Conservation (phyloP, 495 filamentous ascomycete species). For the Daldinia decipiens region DNA sequence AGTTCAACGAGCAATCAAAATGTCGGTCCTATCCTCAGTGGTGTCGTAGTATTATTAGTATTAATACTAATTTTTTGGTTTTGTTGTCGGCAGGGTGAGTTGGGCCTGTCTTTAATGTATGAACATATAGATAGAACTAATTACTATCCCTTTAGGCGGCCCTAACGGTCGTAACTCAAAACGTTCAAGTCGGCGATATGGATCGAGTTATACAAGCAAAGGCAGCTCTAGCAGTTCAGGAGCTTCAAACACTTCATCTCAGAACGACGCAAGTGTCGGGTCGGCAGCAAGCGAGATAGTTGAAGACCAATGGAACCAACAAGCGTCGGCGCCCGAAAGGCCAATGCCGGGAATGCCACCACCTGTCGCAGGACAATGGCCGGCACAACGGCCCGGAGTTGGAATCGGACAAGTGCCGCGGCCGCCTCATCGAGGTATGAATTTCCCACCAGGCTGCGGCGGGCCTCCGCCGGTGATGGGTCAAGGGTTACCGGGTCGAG, state of each 20-base stretch:
- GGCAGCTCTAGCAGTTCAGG: constrained; percentile 23
- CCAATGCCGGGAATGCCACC: constrained; percentile 30
- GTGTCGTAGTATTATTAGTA: constrained; percentile 30
- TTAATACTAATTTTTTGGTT: constrained; percentile 32
- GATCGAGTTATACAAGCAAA: constrained; percentile 30
- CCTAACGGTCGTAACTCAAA: constrained; percentile 21
- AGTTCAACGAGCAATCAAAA: constrained; percentile 7
- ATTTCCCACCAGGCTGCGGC: constrained; percentile 24
- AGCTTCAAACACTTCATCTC: constrained; percentile 27
- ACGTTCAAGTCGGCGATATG: constrained; percentile 29
- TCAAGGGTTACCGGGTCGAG: constrained; percentile 27
- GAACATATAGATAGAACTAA: constrained; percentile 7
- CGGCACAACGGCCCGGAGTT: constrained; percentile 1
- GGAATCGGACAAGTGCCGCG: constrained; percentile 18
- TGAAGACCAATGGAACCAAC: constrained; percentile 30
- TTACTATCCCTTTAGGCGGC: constrained; percentile 4
- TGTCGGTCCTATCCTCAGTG: constrained; percentile 35
- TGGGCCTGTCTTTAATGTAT: not conserved
- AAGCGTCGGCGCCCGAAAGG: constrained; percentile 11
- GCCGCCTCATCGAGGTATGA: constrained; percentile 22
- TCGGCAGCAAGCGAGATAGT: constrained; percentile 29
- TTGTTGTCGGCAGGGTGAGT: constrained; percentile 38
- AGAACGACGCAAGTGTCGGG: constrained; percentile 15
- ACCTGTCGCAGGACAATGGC: constrained; percentile 32
- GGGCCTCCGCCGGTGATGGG: constrained; percentile 37